Percentiles rank a stretch among this genome's conserved stretches.
phyloP scores from a whole-genome alignment of 176 grass and related monocot genomes.

The Rhynchospora pubera region DNA sequence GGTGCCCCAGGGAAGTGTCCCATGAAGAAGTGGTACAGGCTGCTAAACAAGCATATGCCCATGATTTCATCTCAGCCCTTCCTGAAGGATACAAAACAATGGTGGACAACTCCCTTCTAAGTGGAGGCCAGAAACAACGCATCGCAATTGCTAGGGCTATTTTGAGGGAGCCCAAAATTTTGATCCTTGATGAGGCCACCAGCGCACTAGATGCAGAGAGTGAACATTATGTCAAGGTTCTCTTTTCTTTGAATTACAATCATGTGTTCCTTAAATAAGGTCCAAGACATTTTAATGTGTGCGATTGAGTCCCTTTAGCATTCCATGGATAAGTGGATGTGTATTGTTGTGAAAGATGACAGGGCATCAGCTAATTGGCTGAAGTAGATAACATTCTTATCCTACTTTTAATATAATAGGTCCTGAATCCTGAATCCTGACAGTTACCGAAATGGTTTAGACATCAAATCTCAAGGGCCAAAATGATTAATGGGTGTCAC shows the following conservation, averaged over 20 bases:
- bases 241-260: neutral
- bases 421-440: too few species aligned
- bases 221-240: conserved; percentile 93
- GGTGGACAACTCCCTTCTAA: conserved; percentile 81
- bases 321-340: neutral
- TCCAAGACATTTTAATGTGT: neutral
- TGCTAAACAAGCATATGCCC: conserved; percentile 88
- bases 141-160: conserved; percentile 97
- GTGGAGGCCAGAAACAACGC: conserved; percentile 95
- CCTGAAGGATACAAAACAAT: conserved; percentile 72
- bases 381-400: neutral
- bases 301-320: neutral
- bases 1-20: conserved; percentile 68
- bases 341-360: neutral
- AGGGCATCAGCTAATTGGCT: neutral
- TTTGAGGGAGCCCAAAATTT: conserved; percentile 71
- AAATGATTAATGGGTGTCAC: neutral
- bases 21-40: conserved; percentile 77
- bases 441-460: too few species aligned
- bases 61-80: conserved; percentile 71
- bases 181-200: conserved; percentile 95
- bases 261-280: neutral
- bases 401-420: neutral
- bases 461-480: neutral
- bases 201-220: conserved; percentile 92